These are phyloP conservation scores for Elongisporangium anandrum DNA, from an alignment of 352 stramenopile species.

Conservation along the genomic window DNA sequence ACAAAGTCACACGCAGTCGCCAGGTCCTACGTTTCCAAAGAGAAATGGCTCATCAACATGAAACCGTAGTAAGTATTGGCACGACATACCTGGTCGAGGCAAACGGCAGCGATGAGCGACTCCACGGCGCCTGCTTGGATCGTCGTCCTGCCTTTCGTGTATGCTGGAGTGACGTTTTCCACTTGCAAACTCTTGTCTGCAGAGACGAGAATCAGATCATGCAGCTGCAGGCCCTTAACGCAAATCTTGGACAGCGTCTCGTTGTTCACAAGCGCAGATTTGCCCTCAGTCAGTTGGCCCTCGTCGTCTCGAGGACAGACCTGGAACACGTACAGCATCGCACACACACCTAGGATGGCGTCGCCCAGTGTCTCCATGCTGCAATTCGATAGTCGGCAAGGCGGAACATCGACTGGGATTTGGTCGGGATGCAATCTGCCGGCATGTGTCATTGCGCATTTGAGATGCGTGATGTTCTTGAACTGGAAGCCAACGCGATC, in stretches of 20 bases:
- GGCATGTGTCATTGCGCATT: conserved; percentile 72
- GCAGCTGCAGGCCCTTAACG: conserved; percentile 46
- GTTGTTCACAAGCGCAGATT: conserved; percentile 75
- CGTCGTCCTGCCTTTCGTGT: conserved; percentile 50
- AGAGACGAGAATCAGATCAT: conserved; percentile 55
- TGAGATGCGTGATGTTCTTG: conserved; percentile 46
- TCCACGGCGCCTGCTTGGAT: conserved; percentile 76
- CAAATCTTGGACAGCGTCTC: conserved; percentile 62
- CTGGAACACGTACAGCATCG: conserved; percentile 70
- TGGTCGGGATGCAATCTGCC: conserved; percentile 39
- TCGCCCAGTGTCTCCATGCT: conserved; percentile 84
- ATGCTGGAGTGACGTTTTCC: conserved; percentile 16
- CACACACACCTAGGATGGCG: conserved; percentile 60
- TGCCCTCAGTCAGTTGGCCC: conserved; percentile 65
- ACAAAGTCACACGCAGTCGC: conserved; percentile 60
- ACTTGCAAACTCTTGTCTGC: conserved; percentile 25
- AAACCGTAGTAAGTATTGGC: neutral
- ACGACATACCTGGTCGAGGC: conserved; percentile 57
- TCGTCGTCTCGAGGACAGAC: conserved; percentile 59
- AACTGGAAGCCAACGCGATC: conserved; percentile 60
- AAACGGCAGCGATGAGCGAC: conserved; percentile 72
- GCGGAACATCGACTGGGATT: conserved; percentile 29
- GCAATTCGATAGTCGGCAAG: conserved; percentile 69
- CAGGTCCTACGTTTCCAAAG: conserved; percentile 33
- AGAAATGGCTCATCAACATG: too few species aligned